Conservation (phyloP, 2,329 filamentous ascomycete species). For the Alternaria gansuensis region DNA sequence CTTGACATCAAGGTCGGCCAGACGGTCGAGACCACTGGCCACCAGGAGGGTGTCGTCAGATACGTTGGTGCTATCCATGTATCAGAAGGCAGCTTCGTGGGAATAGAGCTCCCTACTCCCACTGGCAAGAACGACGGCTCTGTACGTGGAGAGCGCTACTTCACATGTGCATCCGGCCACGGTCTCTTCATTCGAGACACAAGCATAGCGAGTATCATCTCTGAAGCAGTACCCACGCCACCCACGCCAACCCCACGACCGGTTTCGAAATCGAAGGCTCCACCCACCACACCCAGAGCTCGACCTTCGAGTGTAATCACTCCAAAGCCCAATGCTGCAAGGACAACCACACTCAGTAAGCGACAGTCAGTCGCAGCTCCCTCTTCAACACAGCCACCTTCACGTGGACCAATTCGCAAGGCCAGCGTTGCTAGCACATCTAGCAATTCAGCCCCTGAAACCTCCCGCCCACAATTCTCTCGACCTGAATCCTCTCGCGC, state of each 20-base stretch:
- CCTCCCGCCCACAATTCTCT: constrained; percentile 6
- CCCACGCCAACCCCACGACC: constrained; percentile 18
- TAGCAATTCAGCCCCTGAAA: constrained; percentile 20
- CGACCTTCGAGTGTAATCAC: constrained; percentile 39
- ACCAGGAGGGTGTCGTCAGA: constrained; percentile 78
- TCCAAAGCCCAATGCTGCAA: constrained; percentile 24
- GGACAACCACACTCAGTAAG: constrained; percentile 28
- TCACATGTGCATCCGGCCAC: constrained; percentile 74
- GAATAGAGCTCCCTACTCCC: constrained; percentile 83
- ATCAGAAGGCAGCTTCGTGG: constrained; percentile 86
- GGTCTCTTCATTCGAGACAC: constrained; percentile 87
- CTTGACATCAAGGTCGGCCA: constrained; percentile 65
- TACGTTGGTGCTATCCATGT: constrained; percentile 84
- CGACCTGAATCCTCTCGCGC: constrained; percentile 6
- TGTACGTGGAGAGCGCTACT: constrained; percentile 87
- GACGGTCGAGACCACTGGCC: constrained; percentile 79
- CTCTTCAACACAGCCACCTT: constrained; percentile 16
- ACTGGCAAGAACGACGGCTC: constrained; percentile 94
- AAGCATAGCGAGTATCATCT: constrained; percentile 66
- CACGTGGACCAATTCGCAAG: constrained; percentile 30
- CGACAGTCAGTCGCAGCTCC: constrained; percentile 35
- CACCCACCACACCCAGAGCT: constrained; percentile 28
- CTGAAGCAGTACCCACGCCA: constrained; percentile 54
- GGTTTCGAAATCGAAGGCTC: constrained; percentile 23
- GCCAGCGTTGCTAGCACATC: constrained; percentile 32